phyloP scores from a whole-genome alignment of 805 yeast genomes.

The Candida andamanensis region DNA sequence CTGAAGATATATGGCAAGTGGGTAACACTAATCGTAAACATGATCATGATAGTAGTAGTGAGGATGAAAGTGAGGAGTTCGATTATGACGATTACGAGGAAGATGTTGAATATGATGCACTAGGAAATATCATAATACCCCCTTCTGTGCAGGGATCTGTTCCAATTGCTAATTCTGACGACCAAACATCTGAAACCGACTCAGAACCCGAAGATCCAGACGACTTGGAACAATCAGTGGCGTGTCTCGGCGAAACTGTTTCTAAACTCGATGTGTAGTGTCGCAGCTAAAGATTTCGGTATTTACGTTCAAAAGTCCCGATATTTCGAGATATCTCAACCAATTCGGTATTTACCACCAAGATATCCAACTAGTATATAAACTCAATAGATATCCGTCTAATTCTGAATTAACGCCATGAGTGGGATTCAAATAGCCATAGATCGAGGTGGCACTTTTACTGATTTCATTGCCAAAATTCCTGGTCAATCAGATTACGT shows the following conservation, averaged over 20 bases:
- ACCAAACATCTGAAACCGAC: too few species aligned
- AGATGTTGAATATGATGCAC: conserved; percentile 16
- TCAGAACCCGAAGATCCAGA: too few species aligned
- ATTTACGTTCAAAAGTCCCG: conserved; percentile 2
- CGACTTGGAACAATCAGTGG: too few species aligned
- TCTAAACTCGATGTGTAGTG: too few species aligned
- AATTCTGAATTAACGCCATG: too few species aligned
- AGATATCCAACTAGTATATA: conserved; percentile 1
- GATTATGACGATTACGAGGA: conserved; percentile 13
- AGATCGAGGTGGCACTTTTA: conserved; percentile 81
- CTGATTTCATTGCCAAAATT: conserved; percentile 58
- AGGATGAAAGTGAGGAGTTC: conserved; percentile 8
- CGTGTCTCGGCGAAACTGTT: too few species aligned
- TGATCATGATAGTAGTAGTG: conserved; percentile 4
- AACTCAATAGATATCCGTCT: not conserved
- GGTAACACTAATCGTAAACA: conserved; percentile 64
- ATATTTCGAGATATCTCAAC: too few species aligned
- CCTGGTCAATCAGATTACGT: conserved; percentile 55
- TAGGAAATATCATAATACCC: conserved; percentile 15
- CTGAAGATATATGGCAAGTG: conserved; percentile 67
- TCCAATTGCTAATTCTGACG: too few species aligned
- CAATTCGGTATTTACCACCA: conserved; percentile 1
- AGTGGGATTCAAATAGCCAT: conserved; percentile 23
- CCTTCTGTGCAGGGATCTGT: too few species aligned
- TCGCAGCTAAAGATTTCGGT: too few species aligned